Conservation (phyloP, 306 rosid genomes). For the Alnus rubra region DNA sequence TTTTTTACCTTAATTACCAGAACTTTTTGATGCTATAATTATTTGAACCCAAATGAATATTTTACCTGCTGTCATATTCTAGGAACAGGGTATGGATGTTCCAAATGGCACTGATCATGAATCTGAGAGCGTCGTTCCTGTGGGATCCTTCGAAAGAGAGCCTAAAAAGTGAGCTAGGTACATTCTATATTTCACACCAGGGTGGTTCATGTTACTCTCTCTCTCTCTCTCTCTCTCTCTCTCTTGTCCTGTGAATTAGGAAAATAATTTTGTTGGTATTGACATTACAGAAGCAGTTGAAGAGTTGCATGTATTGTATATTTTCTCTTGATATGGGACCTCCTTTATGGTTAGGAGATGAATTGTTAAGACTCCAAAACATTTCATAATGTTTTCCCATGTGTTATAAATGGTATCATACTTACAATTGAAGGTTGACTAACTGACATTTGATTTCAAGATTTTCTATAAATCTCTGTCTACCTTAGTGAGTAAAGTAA, state of each 20-base stretch:
- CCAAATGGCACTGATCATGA: constrained; percentile 36
- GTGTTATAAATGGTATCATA: not conserved
- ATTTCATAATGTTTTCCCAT: not conserved
- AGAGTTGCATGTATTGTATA: not conserved
- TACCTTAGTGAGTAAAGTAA: not conserved
- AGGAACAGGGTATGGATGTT: constrained; percentile 36
- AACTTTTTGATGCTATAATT: constrained; percentile 13
- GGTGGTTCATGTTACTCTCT: not conserved
- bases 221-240: not conserved
- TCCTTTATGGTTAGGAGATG: not conserved
- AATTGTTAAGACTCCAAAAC: not conserved
- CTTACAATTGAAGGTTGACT: not conserved
- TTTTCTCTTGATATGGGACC: not conserved
- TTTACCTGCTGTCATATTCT: constrained; percentile 3
- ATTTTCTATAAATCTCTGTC: not conserved
- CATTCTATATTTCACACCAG: not conserved
- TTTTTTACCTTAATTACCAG: not conserved
- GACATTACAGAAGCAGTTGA: not conserved
- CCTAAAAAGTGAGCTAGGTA: constrained; percentile 35
- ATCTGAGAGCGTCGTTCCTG: constrained; percentile 36
- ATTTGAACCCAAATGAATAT: not conserved
- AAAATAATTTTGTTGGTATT: not conserved
- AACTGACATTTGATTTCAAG: not conserved
- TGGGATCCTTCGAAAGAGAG: constrained; percentile 34
- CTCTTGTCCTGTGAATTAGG: not conserved